Conservation (phyloP, 805 yeast genomes). For the Saccharomycopsis synnaedendra region DNA sequence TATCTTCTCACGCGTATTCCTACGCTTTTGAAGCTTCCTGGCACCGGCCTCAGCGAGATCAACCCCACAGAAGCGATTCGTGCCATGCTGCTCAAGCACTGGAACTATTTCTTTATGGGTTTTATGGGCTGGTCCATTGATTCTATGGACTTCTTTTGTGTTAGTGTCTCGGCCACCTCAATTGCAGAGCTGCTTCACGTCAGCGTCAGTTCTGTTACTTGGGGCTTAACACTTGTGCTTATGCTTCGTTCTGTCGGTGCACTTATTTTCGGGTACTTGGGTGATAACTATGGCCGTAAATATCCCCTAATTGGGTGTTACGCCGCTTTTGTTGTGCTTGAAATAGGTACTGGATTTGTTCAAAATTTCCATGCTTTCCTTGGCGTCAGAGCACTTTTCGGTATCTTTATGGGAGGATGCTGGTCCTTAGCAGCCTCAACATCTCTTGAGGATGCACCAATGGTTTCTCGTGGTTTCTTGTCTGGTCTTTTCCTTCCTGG, state of each 20-base stretch:
- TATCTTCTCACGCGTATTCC: background rate
- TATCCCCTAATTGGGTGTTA: conserved; percentile 41
- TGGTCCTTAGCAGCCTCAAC: conserved; percentile 45
- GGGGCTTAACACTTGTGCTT: conserved; percentile 60
- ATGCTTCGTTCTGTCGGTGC: conserved; percentile 71
- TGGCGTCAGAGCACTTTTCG: conserved; percentile 53
- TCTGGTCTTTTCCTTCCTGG: conserved; percentile 74
- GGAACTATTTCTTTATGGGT: conserved; percentile 45
- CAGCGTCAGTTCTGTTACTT: conserved; percentile 40
- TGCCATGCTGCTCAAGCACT: conserved; percentile 18
- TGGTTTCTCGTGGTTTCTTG: conserved; percentile 42
- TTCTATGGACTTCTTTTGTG: conserved; percentile 52
- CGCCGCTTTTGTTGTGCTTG: conserved; percentile 39
- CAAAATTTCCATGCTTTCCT: conserved; percentile 46
- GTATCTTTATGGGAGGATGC: conserved; percentile 48
- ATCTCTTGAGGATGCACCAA: conserved; percentile 43
- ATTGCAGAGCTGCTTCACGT: conserved; percentile 36
- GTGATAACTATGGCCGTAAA: conserved; percentile 57
- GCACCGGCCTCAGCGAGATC: background rate
- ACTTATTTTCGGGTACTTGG: conserved; percentile 46
- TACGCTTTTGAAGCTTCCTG: background rate
- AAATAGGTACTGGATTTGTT: conserved; percentile 58
- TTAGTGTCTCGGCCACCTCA: conserved; percentile 36
- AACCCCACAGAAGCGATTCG: background rate
- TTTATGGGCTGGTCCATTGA: conserved; percentile 56